Conservation (phyloP, 306 rosid species). For the Lathyrus tuberosus region DNA sequence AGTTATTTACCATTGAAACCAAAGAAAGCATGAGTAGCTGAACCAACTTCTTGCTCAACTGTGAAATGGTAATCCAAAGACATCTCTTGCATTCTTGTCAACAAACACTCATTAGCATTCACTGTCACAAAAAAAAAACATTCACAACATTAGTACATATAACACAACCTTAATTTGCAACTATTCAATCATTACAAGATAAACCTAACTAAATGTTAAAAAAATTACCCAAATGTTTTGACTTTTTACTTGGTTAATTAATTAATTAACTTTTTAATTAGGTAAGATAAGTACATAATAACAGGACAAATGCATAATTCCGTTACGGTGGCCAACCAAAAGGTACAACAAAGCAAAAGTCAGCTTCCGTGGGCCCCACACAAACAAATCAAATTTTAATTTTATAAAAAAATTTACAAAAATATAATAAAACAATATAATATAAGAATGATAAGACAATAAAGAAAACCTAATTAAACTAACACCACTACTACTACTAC, state of each 20-base stretch:
- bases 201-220: neutral
- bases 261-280: slow-evolving; percentile 7
- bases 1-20: slow-evolving; percentile 80
- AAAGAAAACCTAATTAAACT: neutral
- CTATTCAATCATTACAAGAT: neutral
- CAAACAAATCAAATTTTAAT: slow-evolving; percentile 7
- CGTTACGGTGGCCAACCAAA: slow-evolving; percentile 32
- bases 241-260: neutral
- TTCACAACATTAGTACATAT: neutral
- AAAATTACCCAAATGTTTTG: neutral
- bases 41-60: slow-evolving; percentile 99
- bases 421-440: neutral
- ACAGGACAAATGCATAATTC: slow-evolving; percentile 33
- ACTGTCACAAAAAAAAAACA: slow-evolving; percentile 50
- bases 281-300: slow-evolving; percentile 22
- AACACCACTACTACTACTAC: slow-evolving; percentile 1
- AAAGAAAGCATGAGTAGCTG: slow-evolving; percentile 97
- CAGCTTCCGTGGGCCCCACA: slow-evolving; percentile 36
- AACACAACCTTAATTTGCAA: neutral
- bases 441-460: neutral
- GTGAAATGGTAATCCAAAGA: slow-evolving; percentile 96
- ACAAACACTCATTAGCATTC: slow-evolving; percentile 81
- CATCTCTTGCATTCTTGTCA: slow-evolving; percentile 99
- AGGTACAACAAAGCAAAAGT: slow-evolving; percentile 21
- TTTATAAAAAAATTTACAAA: neutral